Base-by-base conservation (phyloP, 371 early-diverging fungal genomes). In the Circinella minor region DNA sequence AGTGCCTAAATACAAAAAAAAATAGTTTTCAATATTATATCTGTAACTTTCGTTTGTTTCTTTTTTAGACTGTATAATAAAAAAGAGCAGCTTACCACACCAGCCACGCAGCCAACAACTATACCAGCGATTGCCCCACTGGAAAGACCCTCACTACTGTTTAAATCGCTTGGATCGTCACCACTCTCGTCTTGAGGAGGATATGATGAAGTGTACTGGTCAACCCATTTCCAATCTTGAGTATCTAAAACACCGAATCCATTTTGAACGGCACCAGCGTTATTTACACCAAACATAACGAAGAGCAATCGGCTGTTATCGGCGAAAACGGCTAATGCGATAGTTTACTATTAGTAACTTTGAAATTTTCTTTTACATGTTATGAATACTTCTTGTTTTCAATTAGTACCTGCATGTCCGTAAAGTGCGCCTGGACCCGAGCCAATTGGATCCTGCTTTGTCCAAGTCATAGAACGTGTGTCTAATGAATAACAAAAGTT, bases 241-340 rank as follows among this genome's bases (percentile, higher is more conserved):
- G 57, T 57, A 34, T 57, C 27, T 7, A 57, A 34, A 57, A 57
- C 27, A 14, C 14, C 10, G 20, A 54, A 54, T 54, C n/a, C 20
- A 13, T 27, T 34, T 13, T 34, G 20, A 17, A 27, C 5, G 13
- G 6, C 7, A 7, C 57, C 18, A 34, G 54, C 15, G 15, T 15
- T 54, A 18, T 54, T 54, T 57, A 57, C 57, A 54, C 54, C 54
- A 54, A 57, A 34, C 57, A 57, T 34, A 34, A 57, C 1, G 27
- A 57, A 57, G 4, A 57, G 57, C 14, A 57, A 57, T 34, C 27
- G 27, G 27, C 57, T 57, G 11, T n/a, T 10, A 34, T 57, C 57
- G n/a, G 57, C 13, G 14, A 57, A 57, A 27, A 57, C 57, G 13
- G 57, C 57, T 57, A 15, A 15, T 13, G 15, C 15, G 1, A 17